Conservation (phyloP, 1,284 basidiomycete species). For the Apiotrichum akiyoshidainum region DNA sequence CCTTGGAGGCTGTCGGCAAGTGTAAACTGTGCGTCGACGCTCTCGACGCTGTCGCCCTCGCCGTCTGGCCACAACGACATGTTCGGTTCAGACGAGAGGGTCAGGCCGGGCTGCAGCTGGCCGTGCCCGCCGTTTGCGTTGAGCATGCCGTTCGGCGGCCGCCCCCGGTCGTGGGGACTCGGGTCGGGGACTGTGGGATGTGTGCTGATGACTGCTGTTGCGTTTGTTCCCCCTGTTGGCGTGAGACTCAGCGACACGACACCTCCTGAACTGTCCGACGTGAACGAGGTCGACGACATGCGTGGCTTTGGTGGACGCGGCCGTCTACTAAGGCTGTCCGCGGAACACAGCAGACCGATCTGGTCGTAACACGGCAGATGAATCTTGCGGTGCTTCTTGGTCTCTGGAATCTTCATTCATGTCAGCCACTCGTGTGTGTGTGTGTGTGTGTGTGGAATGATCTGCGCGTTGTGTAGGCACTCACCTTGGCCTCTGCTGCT, state of each 20-base stretch:
- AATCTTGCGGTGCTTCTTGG: conserved; percentile 38
- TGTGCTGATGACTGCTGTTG: neutral
- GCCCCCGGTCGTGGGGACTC: neutral
- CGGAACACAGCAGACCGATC: conserved; percentile 32
- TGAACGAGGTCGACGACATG: conserved; percentile 17
- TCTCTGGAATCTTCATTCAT: conserved; percentile 23
- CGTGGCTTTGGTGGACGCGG: conserved; percentile 11
- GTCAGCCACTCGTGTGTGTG: conserved; percentile 2
- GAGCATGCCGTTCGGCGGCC: neutral
- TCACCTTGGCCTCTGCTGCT: conserved; percentile 26
- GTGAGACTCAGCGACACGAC: conserved; percentile 17
- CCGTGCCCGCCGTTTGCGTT: conserved; percentile 6
- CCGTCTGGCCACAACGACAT: conserved; percentile 12
- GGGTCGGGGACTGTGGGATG: neutral
- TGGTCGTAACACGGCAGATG: conserved; percentile 39
- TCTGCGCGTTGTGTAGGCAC: neutral
- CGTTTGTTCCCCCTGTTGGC: conserved; percentile 6
- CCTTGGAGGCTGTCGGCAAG: conserved; percentile 20
- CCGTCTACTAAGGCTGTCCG: conserved; percentile 8
- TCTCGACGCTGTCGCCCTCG: conserved; percentile 17
- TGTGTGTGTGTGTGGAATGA: too few species aligned
- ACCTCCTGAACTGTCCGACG: conserved; percentile 24
- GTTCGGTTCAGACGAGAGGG: conserved; percentile 7
- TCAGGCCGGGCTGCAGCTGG: conserved; percentile 12
- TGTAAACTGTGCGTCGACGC: conserved; percentile 28